Evolutionary conservation across 805 yeast species (phyloP).

Genomic region (Hagleromyces aurorensis): DNA sequence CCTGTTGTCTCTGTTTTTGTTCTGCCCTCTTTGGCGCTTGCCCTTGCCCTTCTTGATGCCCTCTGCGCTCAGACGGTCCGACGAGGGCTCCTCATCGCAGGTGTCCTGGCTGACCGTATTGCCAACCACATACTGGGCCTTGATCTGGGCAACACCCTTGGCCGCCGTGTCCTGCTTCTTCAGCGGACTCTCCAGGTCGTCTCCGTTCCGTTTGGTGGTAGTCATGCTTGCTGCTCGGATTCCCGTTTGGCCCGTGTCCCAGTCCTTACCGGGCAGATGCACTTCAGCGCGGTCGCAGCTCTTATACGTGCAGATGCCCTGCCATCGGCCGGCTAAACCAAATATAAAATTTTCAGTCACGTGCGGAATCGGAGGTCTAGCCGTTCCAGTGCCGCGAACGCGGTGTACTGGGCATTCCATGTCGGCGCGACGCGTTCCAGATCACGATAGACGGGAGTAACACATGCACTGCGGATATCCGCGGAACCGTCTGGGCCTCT

Average conservation of each 20-base stretch:
- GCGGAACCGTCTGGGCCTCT: too few relatives aligned
- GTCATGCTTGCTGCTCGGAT: constrained; percentile 15
- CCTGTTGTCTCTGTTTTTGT: constrained; percentile 68
- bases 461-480: too few relatives aligned
- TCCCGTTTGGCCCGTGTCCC: constrained; percentile 3
- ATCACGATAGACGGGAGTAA: too few relatives aligned
- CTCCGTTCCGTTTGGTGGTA: constrained; percentile 22
- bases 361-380: too few relatives aligned
- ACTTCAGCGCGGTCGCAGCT: too few relatives aligned
- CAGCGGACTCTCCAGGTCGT: constrained; percentile 6
- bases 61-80: constrained; percentile 33
- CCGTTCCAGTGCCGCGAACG: too few relatives aligned
- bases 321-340: too few relatives aligned
- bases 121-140: constrained; percentile 53
- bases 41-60: constrained; percentile 34
- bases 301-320: too few relatives aligned
- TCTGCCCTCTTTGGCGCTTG: constrained; percentile 66
- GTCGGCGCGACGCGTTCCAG: too few relatives aligned
- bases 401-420: too few relatives aligned
- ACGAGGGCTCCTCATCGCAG: constrained; percentile 39
- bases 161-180: constrained; percentile 22
- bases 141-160: constrained; percentile 71
- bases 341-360: too few relatives aligned
- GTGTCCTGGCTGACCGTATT: constrained; percentile 34
- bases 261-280: too few relatives aligned